Evolutionary conservation across 2,329 filamentous ascomycete genomes (phyloP).

Genomic region (Hypoxylon sp.): DNA sequence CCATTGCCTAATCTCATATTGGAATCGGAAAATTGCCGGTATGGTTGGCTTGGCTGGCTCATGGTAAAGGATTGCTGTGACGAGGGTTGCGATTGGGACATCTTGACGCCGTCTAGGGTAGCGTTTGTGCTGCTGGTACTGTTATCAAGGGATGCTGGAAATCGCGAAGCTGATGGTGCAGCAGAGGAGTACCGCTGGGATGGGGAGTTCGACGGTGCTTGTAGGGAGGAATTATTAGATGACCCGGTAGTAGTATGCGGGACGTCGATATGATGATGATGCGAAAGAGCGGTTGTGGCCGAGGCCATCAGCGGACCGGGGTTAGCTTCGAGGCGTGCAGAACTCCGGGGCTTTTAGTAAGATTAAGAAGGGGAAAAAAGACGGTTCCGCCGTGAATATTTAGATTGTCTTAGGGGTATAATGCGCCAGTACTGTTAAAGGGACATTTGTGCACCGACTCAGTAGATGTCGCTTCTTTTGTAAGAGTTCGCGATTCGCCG

Average conservation of each 20-base stretch:
- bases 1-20: constrained; percentile 55
- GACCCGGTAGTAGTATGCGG: constrained; percentile 12
- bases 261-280: constrained; percentile 43
- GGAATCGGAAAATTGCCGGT: constrained; percentile 60
- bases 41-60: constrained; percentile 65
- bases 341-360: constrained; percentile 27
- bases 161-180: constrained; percentile 16
- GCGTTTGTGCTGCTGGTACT: constrained; percentile 48
- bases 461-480: neutral
- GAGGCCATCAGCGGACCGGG: constrained; percentile 56
- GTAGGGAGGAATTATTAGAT: constrained; percentile 34
- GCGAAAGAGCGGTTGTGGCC: constrained; percentile 54
- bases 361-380: constrained; percentile 14
- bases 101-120: constrained; percentile 54
- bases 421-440: constrained; percentile 23
- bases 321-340: constrained; percentile 27
- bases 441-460: constrained; percentile 17
- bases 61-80: constrained; percentile 71
- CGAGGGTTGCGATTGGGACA: constrained; percentile 65
- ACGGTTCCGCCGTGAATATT: constrained; percentile 12
- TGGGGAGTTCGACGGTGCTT: constrained; percentile 24
- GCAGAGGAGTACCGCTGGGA: constrained; percentile 39
- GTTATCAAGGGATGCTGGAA: constrained; percentile 36
- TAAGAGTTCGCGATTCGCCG: constrained; percentile 4
- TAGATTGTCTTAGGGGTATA: constrained; percentile 2